These are phyloP conservation scores for Centrapalus pauciflorus DNA, from an alignment of 129 eudicot species.

Conservation along the genomic window DNA sequence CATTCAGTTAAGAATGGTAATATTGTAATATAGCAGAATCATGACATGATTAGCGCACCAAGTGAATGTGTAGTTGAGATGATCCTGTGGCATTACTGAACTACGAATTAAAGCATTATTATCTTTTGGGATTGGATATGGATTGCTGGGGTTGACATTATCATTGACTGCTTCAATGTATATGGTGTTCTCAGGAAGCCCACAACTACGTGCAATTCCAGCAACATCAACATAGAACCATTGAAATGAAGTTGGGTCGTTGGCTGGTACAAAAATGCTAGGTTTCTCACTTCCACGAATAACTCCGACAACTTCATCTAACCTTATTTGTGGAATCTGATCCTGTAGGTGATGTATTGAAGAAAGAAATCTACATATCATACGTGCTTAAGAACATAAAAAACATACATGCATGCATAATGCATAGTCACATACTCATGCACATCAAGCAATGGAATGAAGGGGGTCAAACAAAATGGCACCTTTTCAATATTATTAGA, in stretches of 20 bases:
- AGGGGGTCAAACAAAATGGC: background rate
- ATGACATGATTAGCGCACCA: conserved; percentile 44
- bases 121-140: conserved; percentile 92
- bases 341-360: conserved; percentile 27
- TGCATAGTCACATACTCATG: background rate
- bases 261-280: conserved; percentile 86
- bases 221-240: conserved; percentile 96
- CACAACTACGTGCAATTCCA: conserved; percentile 60
- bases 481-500: conserved; percentile 40
- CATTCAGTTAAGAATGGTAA: background rate
- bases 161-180: conserved; percentile 83
- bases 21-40: background rate
- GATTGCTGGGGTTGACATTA: conserved; percentile 64
- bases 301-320: conserved; percentile 75
- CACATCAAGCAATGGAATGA: background rate
- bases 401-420: background rate
- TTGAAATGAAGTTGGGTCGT: conserved; percentile 65
- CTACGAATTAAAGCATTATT: conserved; percentile 54
- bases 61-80: conserved; percentile 83
- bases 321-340: conserved; percentile 27
- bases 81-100: conserved; percentile 97
- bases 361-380: background rate
- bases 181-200: conserved; percentile 68
- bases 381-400: too few relatives aligned
- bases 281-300: conserved; percentile 94